Evolutionary conservation across 495 filamentous ascomycete genomes (phyloP).

Genomic region (Aspergillus kassunensis): DNA sequence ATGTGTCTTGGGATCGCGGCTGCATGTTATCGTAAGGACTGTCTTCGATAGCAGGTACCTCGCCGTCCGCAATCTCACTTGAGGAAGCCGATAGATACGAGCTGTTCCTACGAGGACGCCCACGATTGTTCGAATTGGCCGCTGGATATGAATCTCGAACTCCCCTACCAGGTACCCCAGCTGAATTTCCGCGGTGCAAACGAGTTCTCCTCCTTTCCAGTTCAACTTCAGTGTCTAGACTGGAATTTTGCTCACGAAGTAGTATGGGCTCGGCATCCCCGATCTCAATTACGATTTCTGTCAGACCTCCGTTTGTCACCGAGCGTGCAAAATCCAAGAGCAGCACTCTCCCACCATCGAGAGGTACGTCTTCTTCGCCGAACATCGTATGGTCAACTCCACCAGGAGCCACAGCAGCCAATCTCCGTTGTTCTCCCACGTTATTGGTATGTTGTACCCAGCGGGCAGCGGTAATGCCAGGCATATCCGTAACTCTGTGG

Average conservation of each 20-base stretch:
- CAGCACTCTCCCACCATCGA: constrained; percentile 78
- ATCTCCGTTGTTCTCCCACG: constrained; percentile 33
- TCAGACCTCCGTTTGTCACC: constrained; percentile 48
- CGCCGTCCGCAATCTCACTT: constrained; percentile 16
- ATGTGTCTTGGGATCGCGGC: constrained; percentile 69
- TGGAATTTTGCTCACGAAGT: constrained; percentile 69
- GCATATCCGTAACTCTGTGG: constrained; percentile 37
- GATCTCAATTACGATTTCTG: constrained; percentile 66
- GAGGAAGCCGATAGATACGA: constrained; percentile 21
- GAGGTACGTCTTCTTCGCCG: constrained; percentile 71
- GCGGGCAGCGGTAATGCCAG: constrained; percentile 39
- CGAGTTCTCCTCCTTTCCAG: constrained; percentile 70
- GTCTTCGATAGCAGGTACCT: constrained; percentile 25
- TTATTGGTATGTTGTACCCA: constrained; percentile 33
- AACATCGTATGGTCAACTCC: constrained; percentile 57
- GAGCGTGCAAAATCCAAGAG: constrained; percentile 72
- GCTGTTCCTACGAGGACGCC: constrained; percentile 23
- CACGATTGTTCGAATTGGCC: constrained; percentile 13
- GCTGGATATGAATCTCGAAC: constrained; percentile 23
- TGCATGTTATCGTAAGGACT: constrained; percentile 72
- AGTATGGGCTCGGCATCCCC: constrained; percentile 65
- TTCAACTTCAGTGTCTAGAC: constrained; percentile 77
- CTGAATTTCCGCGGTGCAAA: constrained; percentile 31
- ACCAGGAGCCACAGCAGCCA: constrained; percentile 73
- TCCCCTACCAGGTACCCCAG: constrained; percentile 17